These are phyloP conservation scores for Quillaja saponaria DNA, from an alignment of 306 rosid species.

Conservation along the genomic window DNA sequence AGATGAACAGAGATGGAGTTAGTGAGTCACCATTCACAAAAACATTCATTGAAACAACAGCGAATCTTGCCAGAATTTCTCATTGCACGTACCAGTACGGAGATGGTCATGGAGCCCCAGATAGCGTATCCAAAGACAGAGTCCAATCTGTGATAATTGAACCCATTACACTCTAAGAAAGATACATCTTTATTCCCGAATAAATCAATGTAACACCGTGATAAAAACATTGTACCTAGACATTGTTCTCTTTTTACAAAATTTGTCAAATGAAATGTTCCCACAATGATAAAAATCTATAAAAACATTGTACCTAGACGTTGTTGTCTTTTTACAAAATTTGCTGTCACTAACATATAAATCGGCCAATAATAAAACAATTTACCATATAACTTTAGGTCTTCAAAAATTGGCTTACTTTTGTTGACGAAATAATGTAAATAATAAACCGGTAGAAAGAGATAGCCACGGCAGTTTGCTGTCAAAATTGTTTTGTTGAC, in stretches of 20 bases:
- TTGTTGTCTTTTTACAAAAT: neutral
- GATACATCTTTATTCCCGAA: no score
- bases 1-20: constrained; percentile 40
- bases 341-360: no score
- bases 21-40: constrained; percentile 34
- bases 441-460: no score
- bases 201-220: no score
- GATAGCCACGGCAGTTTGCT: no score
- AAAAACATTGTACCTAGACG: no score
- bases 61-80: constrained; percentile 53
- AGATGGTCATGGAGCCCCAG: constrained; percentile 56
- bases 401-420: no score
- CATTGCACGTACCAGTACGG: constrained; percentile 55
- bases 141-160: constrained; percentile 42
- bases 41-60: constrained; percentile 34
- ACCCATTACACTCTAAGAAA: constrained; percentile 34
- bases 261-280: neutral
- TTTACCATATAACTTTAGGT: no score
- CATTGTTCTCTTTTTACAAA: neutral
- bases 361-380: no score
- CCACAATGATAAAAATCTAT: neutral
- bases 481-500: no score
- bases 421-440: no score
- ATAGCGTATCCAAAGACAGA: constrained; percentile 28
- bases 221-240: no score